Evolutionary conservation across 768 basidiomycete species (phyloP).

Genomic region (Lactarius psammicola): DNA sequence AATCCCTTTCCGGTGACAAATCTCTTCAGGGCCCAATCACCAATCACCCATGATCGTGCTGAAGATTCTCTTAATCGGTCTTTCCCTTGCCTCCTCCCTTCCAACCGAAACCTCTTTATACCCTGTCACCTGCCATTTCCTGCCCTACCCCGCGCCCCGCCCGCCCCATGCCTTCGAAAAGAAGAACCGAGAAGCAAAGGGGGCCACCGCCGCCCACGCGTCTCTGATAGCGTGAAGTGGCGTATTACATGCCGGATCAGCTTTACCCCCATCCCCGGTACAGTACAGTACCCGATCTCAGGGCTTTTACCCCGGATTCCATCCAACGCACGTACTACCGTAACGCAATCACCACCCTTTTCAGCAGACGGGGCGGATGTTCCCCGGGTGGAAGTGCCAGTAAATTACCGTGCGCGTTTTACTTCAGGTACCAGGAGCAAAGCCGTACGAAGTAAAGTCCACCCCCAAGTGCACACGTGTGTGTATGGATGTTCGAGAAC

Average conservation of each 20-base stretch:
- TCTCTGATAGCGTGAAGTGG: conserved; percentile 5
- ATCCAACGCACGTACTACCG: background rate
- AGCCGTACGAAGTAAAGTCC: background rate
- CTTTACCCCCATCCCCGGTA: conserved; percentile 1
- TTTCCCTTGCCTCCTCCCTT: background rate
- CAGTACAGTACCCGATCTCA: background rate
- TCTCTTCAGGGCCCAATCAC: conserved; percentile 1
- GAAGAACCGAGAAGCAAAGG: conserved; percentile 10
- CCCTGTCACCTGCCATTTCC: conserved; percentile 20
- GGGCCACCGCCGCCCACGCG: conserved; percentile 18
- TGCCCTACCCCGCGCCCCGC: conserved; percentile 17
- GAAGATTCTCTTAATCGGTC: background rate
- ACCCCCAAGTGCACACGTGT: background rate
- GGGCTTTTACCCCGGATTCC: background rate
- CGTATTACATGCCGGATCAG: conserved; percentile 5
- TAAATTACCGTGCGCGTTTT: background rate
- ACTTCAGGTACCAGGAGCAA: background rate
- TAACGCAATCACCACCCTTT: background rate
- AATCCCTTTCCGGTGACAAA: conserved; percentile 9
- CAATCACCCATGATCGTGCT: background rate
- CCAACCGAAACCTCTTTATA: conserved; percentile 2
- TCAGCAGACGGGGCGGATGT: background rate
- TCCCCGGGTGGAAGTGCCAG: background rate
- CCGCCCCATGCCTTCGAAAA: conserved; percentile 6
- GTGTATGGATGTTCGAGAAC: background rate